Base-by-base conservation (phyloP, 1,139 yeast species). In the Oligophagozyma castellii region DNA sequence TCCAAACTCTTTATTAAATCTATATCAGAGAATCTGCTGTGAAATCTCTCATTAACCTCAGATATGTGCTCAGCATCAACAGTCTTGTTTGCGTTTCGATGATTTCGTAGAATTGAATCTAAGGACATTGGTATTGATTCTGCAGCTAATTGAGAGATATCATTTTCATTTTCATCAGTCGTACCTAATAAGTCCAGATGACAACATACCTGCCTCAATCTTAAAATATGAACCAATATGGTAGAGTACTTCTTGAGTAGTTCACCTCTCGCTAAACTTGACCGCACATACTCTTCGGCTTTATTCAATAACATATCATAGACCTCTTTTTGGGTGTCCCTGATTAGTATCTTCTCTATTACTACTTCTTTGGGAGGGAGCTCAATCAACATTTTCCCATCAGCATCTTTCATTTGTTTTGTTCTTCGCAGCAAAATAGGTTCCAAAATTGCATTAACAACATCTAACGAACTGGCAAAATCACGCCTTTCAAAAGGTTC, bases 191-290 rank as follows among this genome's bases (percentile, higher is more conserved):
- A 56, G 31, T 69, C 69, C 4, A 78, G 67, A 49, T 89, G 95
- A 47, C 95, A 83, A 48, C 96, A 89, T 0, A 79, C 70, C 50
- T 89, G 96, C 32, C 96, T 63, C 25, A 89, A 60, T 32, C 96
- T 63, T 37, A 86, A 55, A 35, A 89, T 77, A 46, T 81, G 93
- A 2, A 92, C 77, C 38, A 89, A 58, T 39, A 89, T 81, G 24
- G 80, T 75, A 1, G 92, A 71, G 48, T 81, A 86, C 34, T 69
- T 71, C 37, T 70, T 74, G 44, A 80, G 54, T n/a, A 81, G 59
- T 36, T 77, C 70, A 2, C 95, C 95, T 5, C 59, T 55, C 3
- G 64, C 64, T 31, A 77, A 52, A 26, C 77, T 74, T 30, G 71
- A 75, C 23, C 58, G 59, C 36, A 84, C 83, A 2, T 86, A 67